Base-by-base conservation (phyloP, 2,329 filamentous ascomycete genomes). In the Stagonosporopsis chrysanthemi region DNA sequence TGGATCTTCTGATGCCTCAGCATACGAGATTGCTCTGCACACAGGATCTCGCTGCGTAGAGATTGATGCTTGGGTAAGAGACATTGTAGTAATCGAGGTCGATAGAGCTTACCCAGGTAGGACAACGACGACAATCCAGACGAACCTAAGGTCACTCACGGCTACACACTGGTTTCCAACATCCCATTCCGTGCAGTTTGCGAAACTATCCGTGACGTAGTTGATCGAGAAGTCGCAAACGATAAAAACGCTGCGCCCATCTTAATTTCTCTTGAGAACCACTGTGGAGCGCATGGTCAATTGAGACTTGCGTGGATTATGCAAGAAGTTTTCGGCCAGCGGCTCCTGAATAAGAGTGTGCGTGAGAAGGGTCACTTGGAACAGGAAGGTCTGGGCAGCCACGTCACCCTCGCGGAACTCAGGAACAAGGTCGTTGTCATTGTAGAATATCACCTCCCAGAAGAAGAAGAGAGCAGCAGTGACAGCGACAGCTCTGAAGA, bases 81-180 rank as follows among this genome's bases (percentile, higher is more conserved):
- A 43, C 26, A 39, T 5, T 26, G n/a, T 11, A 40, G 14, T 22
- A 8, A 17, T 22, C 7, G 17, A 6, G 12, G 9, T 4, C 45
- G 40, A 23, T 22, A 26, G 17, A 11, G 41, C 49, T 52, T n/a
- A 50, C 40, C 15, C 31, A 35, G 6, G 12, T 24, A 56, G 52
- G 52, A 55, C 9, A 43, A 88, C 44, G 79, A 83, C 35, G 83
- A 86, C 8, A 73, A 88, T 64, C 76, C 75, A 36, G 81, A 86
- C 9, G 88, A 90, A 70, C 88, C 87, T 4, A 90, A 89, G 69
- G 87, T 90, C 49, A 90, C 88, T 0, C 88, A 90, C 67, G 88
- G 88, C 1, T 90, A 86, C 71, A 90, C 88, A 0, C 78, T 90
- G 2, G 86, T 89, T 4, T 89, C 86, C 8, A 78, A 89, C 65